Percentiles rank a stretch among this genome's conserved stretches.
Conservation (phyloP, 164 flowering plant species). For the Nymphaea colorata region DNA sequence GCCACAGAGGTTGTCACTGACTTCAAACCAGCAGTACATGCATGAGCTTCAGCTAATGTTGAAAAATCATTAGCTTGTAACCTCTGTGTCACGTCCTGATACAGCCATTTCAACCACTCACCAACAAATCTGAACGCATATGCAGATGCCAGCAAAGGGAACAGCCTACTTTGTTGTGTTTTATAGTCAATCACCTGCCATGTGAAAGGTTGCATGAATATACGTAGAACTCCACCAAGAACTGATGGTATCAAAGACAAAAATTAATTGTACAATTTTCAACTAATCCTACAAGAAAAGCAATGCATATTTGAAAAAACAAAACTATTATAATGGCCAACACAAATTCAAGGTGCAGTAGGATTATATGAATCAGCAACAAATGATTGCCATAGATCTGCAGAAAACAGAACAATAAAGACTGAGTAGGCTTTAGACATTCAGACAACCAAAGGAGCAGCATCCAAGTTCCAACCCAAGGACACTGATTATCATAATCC, state of each 20-base stretch:
- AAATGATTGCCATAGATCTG: too few relatives aligned
- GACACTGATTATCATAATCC: too few relatives aligned
- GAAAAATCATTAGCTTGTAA: slow-evolving; percentile 82
- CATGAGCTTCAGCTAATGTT: slow-evolving; percentile 98
- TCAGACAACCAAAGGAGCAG: too few relatives aligned
- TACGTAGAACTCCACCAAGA: background rate
- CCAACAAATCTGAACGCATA: slow-evolving; percentile 96
- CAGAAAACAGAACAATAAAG: too few relatives aligned
- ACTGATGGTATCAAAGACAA: background rate
- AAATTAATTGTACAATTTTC: background rate
- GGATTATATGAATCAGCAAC: too few relatives aligned
- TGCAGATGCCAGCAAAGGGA: slow-evolving; percentile 94
- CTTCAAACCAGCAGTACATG: slow-evolving; percentile 99
- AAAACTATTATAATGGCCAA: too few relatives aligned
- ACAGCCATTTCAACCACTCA: slow-evolving; percentile 93
- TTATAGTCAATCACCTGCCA: slow-evolving; percentile 91
- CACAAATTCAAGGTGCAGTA: too few relatives aligned
- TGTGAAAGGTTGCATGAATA: background rate
- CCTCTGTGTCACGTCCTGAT: slow-evolving; percentile 83
- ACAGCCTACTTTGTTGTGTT: slow-evolving; percentile 95
- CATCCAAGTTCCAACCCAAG: too few relatives aligned
- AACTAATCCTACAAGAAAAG: too few relatives aligned
- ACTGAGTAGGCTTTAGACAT: too few relatives aligned
- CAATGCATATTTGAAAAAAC: too few relatives aligned
- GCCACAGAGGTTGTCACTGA: slow-evolving; percentile 86